phyloP scores from a whole-genome alignment of 805 yeast species.

The Ogataea pilisensis region DNA sequence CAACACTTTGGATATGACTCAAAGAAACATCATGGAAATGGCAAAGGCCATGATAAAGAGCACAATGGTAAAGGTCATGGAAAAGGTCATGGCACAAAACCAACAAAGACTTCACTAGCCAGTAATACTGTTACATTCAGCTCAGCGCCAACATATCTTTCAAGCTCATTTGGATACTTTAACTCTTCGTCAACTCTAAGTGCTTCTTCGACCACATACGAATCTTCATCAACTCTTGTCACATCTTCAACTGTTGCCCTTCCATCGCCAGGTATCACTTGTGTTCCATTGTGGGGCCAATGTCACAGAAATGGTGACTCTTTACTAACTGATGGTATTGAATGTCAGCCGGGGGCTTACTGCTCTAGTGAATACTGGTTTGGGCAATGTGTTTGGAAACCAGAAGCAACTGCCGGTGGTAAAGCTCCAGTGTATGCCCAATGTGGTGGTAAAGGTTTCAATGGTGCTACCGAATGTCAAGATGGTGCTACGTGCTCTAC shows the following conservation, averaged over 20 bases:
- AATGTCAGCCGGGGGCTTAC: conserved; percentile 9
- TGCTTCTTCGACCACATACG: not conserved
- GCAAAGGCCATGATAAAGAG: too few relatives aligned
- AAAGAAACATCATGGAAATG: too few relatives aligned
- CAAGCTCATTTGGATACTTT: too few relatives aligned
- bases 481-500: conserved; percentile 6
- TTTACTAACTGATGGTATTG: conserved; percentile 1
- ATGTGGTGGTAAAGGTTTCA: conserved; percentile 10
- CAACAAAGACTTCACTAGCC: too few relatives aligned
- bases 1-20: too few relatives aligned
- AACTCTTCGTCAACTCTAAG: too few relatives aligned
- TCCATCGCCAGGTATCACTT: not conserved
- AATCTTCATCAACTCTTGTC: not conserved
- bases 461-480: conserved; percentile 5
- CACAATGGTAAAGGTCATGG: too few relatives aligned
- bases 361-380: conserved; percentile 7
- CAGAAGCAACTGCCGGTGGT: conserved; percentile 1
- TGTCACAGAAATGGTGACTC: conserved; percentile 8
- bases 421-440: conserved; percentile 3
- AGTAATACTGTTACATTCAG: too few relatives aligned
- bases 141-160: too few relatives aligned
- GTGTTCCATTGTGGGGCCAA: conserved; percentile 7
- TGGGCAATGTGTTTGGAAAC: conserved; percentile 8
- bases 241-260: not conserved
- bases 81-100: too few relatives aligned